phyloP scores from a whole-genome alignment of 306 rosid genomes.

The Abrus precatorius region DNA sequence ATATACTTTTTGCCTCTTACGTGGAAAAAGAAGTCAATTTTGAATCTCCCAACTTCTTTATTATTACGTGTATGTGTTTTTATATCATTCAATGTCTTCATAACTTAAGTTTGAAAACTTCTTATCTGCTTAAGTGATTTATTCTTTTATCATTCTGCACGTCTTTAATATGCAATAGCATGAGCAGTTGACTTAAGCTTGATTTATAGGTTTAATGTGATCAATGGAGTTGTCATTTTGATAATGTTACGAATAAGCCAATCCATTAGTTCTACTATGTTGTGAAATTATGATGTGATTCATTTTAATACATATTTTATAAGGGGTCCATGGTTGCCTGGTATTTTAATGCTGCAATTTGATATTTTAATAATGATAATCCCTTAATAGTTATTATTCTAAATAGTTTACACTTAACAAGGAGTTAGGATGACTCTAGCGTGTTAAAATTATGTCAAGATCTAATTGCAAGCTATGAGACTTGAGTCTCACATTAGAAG shows the following conservation, averaged over 20 bases:
- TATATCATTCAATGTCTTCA: background rate
- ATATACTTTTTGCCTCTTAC: background rate
- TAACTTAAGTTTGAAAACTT: slow-evolving; percentile 8
- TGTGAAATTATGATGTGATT: background rate
- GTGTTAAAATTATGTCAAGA: background rate
- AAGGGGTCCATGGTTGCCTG: background rate
- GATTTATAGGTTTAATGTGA: background rate
- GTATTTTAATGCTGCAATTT: background rate
- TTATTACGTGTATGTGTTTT: background rate
- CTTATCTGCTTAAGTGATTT: slow-evolving; percentile 1
- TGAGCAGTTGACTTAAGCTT: background rate
- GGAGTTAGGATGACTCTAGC: background rate
- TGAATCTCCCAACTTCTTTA: slow-evolving; percentile 9
- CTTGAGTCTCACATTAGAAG: no score
- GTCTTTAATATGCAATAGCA: background rate
- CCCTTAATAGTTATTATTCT: slow-evolving; percentile 6
- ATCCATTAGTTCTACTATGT: background rate
- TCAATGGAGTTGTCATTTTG: background rate
- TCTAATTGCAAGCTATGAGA: no score
- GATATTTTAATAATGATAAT: background rate
- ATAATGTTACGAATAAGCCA: slow-evolving; percentile 1
- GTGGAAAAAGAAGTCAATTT: slow-evolving; percentile 16
- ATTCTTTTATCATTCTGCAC: background rate
- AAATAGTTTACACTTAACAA: background rate
- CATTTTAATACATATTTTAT: background rate